phyloP scores from a whole-genome alignment of 345 rosid genomes.

The sweet orange (Citrus sinensis) region DNA sequence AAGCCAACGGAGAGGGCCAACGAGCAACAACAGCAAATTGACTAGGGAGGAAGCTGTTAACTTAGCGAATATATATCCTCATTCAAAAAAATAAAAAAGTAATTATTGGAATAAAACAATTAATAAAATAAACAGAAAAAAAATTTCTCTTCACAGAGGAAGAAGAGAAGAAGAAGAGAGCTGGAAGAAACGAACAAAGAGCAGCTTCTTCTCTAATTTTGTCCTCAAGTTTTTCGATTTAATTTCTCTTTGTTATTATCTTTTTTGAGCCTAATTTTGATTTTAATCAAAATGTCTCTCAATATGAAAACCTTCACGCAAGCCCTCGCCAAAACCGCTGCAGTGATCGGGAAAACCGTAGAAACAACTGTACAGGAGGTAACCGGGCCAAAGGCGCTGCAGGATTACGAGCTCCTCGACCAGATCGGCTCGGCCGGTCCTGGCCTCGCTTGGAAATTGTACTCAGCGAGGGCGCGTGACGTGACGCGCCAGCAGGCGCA shows the following conservation, averaged over 20 bases:
- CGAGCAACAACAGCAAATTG: not conserved
- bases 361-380: conserved; percentile 98
- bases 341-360: conserved; percentile 93
- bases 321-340: conserved; percentile 93
- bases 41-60: not conserved
- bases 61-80: not conserved
- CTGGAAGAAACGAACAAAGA: not conserved
- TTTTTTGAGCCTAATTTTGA: not conserved
- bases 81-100: not conserved
- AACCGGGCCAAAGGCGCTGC: conserved; percentile 84
- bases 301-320: conserved; percentile 90
- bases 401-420: conserved; percentile 87
- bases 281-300: conserved; percentile 53
- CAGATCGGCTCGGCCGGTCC: conserved; percentile 99
- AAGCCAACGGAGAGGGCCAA: too few species aligned
- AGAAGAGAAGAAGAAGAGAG: not conserved
- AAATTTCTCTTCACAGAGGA: too few species aligned
- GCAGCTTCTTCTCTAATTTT: not conserved
- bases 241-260: not conserved
- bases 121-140: not conserved
- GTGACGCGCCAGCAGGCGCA: conserved; percentile 59
- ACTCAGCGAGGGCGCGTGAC: conserved; percentile 76
- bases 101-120: not conserved
- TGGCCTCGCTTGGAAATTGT: conserved; percentile 87
- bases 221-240: not conserved